Evolutionary conservation across 192 early-diverging fungal genomes (phyloP).

Genomic region (Linnemannia hyalina): DNA sequence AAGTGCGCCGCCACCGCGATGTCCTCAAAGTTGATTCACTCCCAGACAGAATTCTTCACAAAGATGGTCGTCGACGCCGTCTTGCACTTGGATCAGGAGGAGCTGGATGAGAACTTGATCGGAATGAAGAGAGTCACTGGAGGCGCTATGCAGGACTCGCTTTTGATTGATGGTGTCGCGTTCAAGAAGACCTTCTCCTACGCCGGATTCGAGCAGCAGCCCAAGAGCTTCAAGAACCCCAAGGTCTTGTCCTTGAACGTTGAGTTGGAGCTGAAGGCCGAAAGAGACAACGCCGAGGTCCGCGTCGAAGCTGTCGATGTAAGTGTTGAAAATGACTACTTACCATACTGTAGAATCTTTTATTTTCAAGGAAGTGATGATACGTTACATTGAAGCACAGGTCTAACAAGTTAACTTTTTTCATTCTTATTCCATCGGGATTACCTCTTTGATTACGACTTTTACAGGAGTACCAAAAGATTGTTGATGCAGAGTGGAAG

Average conservation of each 20-base stretch:
- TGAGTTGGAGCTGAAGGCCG: conserved; percentile 98
- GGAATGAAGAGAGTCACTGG: conserved; percentile 98
- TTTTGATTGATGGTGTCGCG: conserved; percentile 95
- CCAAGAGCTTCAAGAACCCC: conserved; percentile 92
- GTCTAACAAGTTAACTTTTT: not conserved
- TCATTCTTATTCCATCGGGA: not conserved
- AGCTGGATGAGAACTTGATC: conserved; percentile 96
- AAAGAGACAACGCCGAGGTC: conserved; percentile 99
- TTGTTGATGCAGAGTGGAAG: conserved; percentile 99
- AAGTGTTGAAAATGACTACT: conserved; percentile 5
- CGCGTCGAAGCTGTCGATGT: conserved; percentile 89
- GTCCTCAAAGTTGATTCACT: conserved; percentile 98
- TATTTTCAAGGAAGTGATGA: not conserved
- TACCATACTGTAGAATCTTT: not conserved
- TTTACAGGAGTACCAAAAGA: conserved; percentile 94
- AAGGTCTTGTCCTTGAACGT: conserved; percentile 95
- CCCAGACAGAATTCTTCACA: conserved; percentile 97
- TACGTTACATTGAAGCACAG: not conserved
- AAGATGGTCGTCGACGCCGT: conserved; percentile 99
- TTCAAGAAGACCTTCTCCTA: conserved; percentile 99
- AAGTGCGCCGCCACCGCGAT: conserved; percentile 99
- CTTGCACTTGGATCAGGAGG: conserved; percentile 93
- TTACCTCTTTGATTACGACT: not conserved
- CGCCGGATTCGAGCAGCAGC: conserved; percentile 99
- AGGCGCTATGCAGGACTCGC: conserved; percentile 98